Percentiles rank a stretch among this genome's conserved stretches.
These are phyloP conservation scores for Beauveria caledonica DNA, from an alignment of 2,329 filamentous ascomycete genomes.

Conservation along the genomic window DNA sequence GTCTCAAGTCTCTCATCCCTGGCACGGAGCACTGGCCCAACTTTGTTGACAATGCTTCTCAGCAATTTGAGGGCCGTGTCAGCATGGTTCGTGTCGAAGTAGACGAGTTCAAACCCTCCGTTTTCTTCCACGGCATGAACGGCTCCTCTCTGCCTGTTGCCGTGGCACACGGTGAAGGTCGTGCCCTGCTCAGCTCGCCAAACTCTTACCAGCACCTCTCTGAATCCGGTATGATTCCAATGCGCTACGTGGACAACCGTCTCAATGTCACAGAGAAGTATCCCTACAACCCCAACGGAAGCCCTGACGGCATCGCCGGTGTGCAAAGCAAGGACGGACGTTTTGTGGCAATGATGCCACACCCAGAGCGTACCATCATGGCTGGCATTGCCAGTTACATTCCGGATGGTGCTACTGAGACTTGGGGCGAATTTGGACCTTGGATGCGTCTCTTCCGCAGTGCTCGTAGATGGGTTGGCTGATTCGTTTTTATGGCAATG, in stretches of 20 bases:
- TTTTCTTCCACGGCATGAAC: conserved; percentile 86
- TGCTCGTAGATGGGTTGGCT: conserved; percentile 79
- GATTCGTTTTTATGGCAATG: conserved; percentile 51
- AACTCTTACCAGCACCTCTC: conserved; percentile 47
- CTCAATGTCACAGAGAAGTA: conserved; percentile 67
- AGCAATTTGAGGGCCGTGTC: conserved; percentile 85
- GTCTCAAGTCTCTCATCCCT: conserved; percentile 71
- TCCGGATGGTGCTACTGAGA: conserved; percentile 46
- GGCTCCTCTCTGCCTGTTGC: conserved; percentile 76
- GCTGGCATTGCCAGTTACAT: conserved; percentile 70
- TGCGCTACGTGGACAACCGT: conserved; percentile 80
- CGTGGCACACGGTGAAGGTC: conserved; percentile 85
- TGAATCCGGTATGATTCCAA: conserved; percentile 59
- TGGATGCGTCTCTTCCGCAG: conserved; percentile 85
- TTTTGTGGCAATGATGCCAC: conserved; percentile 85
- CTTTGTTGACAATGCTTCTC: conserved; percentile 75
- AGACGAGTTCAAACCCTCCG: conserved; percentile 48
- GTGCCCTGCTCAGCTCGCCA: conserved; percentile 59
- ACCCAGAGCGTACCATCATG: conserved; percentile 84
- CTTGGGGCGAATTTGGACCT: conserved; percentile 75
- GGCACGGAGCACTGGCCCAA: conserved; percentile 77
- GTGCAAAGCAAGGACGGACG: conserved; percentile 70
- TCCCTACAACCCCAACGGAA: conserved; percentile 82
- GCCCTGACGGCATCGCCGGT: conserved; percentile 71
- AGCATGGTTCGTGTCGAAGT: conserved; percentile 73